Evolutionary conservation across 23 red algal species (phyloP).

Genomic region (Pyropia yezoensis): DNA sequence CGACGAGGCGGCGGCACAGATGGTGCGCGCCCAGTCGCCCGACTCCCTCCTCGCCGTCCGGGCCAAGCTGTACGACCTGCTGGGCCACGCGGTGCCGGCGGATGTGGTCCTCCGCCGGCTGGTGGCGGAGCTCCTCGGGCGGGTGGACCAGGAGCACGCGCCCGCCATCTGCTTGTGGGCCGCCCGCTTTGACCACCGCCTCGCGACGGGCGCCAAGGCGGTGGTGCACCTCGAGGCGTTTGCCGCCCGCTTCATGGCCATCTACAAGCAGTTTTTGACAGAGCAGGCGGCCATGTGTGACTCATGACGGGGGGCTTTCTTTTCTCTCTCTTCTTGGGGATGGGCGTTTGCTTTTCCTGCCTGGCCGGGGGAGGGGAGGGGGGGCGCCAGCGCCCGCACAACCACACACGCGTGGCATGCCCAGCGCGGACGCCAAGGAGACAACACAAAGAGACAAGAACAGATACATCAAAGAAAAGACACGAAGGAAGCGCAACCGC

Average conservation of each 20-base stretch:
- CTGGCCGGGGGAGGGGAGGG: too few relatives aligned
- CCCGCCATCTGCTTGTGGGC: slow-evolving; percentile 61
- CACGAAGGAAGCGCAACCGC: too few relatives aligned
- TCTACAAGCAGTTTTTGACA: slow-evolving; percentile 44
- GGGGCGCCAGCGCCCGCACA: too few relatives aligned
- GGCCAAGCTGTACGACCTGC: slow-evolving; percentile 65
- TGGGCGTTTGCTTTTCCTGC: too few relatives aligned
- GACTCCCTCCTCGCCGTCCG: slow-evolving; percentile 58
- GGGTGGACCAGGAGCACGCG: slow-evolving; percentile 61
- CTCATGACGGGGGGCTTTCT: not conserved
- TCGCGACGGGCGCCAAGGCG: slow-evolving; percentile 73
- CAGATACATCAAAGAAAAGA: too few relatives aligned
- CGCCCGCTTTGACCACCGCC: slow-evolving; percentile 78
- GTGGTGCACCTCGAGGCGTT: slow-evolving; percentile 97
- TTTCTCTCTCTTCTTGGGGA: too few relatives aligned
- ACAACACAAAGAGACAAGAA: too few relatives aligned
- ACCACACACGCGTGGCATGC: too few relatives aligned
- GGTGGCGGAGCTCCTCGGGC: slow-evolving; percentile 51
- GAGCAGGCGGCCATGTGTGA: slow-evolving; percentile 47
- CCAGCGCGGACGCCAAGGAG: too few relatives aligned
- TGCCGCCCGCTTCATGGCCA: slow-evolving; percentile 81
- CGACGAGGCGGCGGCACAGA: slow-evolving; percentile 47
- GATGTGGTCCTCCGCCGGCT: slow-evolving; percentile 71
- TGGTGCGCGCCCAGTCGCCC: slow-evolving; percentile 61
- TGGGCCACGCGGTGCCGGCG: slow-evolving; percentile 74